A percentile compares a stretch with the other conserved stretches of the same genome.
phyloP scores from a whole-genome alignment of 2,329 filamentous ascomycete species.

The Botrytis medusae region DNA sequence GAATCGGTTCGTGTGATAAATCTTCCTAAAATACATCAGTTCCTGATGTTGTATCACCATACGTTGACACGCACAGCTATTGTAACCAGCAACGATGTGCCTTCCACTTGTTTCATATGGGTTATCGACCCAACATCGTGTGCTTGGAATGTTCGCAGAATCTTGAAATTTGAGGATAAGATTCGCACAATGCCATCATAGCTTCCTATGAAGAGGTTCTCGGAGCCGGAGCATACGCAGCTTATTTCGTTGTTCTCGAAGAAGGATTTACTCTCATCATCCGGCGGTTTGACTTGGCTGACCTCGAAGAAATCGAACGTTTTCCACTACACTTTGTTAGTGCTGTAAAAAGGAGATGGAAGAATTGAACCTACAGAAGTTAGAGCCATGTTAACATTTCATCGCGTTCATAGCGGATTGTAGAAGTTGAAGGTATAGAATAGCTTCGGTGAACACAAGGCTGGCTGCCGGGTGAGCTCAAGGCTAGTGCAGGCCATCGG shows the following conservation, averaged over 20 bases:
- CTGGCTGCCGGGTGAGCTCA: slow-evolving; percentile 18
- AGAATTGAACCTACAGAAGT: slow-evolving; percentile 29
- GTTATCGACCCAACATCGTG: slow-evolving; percentile 78
- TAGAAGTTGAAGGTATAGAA: background rate
- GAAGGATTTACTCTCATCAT: slow-evolving; percentile 74
- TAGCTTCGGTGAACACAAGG: slow-evolving; percentile 15
- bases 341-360: background rate
- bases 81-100: slow-evolving; percentile 82
- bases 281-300: slow-evolving; percentile 72
- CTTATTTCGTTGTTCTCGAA: slow-evolving; percentile 83
- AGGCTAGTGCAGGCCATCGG: slow-evolving; percentile 14
- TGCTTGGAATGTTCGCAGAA: slow-evolving; percentile 81
- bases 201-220: slow-evolving; percentile 85
- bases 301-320: slow-evolving; percentile 99
- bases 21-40: slow-evolving; percentile 64
- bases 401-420: slow-evolving; percentile 14
- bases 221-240: slow-evolving; percentile 80
- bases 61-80: slow-evolving; percentile 54
- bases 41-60: background rate
- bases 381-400: slow-evolving; percentile 32
- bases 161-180: slow-evolving; percentile 82
- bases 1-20: slow-evolving; percentile 77
- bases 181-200: slow-evolving; percentile 85
- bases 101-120: slow-evolving; percentile 88
- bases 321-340: slow-evolving; percentile 70